phyloP scores from a whole-genome alignment of 75 land plant genomes.

The Isoetes taiwanensis region DNA sequence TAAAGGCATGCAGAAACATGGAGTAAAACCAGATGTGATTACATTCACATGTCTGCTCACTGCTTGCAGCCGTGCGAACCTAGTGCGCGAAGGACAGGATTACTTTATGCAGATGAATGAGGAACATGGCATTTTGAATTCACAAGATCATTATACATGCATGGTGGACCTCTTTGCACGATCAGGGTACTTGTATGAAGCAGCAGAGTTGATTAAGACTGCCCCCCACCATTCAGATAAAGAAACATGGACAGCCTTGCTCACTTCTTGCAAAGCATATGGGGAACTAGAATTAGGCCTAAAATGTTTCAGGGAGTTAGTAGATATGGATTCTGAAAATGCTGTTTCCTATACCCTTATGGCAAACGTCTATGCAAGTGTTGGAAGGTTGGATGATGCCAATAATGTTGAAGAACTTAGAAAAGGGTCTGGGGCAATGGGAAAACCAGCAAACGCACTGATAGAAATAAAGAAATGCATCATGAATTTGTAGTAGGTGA shows the following conservation, averaged over 20 bases:
- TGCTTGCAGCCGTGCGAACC: constrained; percentile 13
- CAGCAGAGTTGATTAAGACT: neutral
- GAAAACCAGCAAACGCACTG: too few species aligned
- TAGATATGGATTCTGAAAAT: neutral
- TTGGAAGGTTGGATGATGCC: too few species aligned
- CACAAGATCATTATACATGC: constrained; percentile 11
- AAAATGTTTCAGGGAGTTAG: neutral
- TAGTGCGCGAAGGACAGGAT: constrained; percentile 9
- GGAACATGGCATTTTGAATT: neutral
- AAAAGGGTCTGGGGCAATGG: too few species aligned
- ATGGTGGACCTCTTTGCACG: constrained; percentile 16
- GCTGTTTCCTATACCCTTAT: neutral
- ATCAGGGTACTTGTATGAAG: constrained; percentile 8
- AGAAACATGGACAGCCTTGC: constrained; percentile 3
- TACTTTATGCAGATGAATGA: constrained; percentile 9
- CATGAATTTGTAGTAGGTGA: too few species aligned
- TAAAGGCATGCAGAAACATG: constrained; percentile 15
- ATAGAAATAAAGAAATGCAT: too few species aligned
- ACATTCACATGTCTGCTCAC: constrained; percentile 15
- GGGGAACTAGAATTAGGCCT: neutral
- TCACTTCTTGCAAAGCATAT: neutral
- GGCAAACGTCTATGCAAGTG: too few species aligned
- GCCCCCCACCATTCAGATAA: neutral
- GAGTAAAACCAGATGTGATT: constrained; percentile 11
- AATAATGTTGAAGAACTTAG: too few species aligned